phyloP scores from a whole-genome alignment of 2,329 filamentous ascomycete species.

The Colletotrichum caudatum region DNA sequence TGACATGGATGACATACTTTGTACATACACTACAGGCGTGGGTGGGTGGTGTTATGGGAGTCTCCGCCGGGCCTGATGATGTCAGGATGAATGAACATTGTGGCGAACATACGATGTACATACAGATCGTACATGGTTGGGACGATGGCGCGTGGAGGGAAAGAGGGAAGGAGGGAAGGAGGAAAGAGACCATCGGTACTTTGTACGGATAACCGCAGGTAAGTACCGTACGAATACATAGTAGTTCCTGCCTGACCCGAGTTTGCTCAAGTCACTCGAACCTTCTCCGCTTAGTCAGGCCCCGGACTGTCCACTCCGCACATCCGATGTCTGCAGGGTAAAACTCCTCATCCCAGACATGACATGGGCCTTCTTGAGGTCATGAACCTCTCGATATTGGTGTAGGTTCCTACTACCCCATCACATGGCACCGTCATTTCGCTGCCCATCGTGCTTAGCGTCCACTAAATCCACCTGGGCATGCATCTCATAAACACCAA shows the following conservation, averaged over 20 bases:
- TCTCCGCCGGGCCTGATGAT: slow-evolving; percentile 35
- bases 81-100: slow-evolving; percentile 39
- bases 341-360: slow-evolving; percentile 4
- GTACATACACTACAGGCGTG: neutral
- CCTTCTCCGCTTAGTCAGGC: neutral
- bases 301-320: neutral
- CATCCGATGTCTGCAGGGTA: neutral
- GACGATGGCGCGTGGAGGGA: neutral
- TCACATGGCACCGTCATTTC: neutral
- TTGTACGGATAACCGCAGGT: no score
- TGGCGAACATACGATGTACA: slow-evolving; percentile 14
- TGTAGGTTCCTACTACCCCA: neutral
- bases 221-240: no score
- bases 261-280: neutral
- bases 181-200: neutral
- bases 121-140: no score
- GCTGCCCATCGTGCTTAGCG: neutral
- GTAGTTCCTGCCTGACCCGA: neutral
- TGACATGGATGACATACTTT: neutral
- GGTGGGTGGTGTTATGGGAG: neutral
- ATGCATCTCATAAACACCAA: slow-evolving; percentile 25
- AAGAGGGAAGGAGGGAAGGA: neutral
- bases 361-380: neutral
- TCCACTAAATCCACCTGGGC: neutral
- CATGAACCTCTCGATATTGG: neutral